phyloP scores from a whole-genome alignment of 1,284 basidiomycete species.

The Xerocomus nothofagi region DNA sequence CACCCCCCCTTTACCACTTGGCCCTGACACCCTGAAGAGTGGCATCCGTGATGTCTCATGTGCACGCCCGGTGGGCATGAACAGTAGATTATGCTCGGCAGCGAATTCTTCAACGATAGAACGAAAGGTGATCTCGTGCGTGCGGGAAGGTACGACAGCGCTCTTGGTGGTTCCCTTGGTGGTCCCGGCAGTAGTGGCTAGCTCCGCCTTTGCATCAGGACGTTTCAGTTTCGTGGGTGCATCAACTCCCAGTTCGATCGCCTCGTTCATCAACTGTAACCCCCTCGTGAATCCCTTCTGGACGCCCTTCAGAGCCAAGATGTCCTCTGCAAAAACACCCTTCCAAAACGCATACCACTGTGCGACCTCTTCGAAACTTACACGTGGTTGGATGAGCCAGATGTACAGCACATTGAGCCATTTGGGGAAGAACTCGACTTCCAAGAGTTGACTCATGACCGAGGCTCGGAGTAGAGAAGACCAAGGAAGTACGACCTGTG shows the following conservation, averaged over 20 bases:
- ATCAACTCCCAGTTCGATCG: conserved; percentile 80
- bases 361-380: conserved; percentile 87
- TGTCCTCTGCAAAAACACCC: conserved; percentile 66
- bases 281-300: conserved; percentile 81
- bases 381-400: conserved; percentile 85
- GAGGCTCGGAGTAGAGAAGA: conserved; percentile 67
- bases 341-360: conserved; percentile 95
- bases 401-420: conserved; percentile 91
- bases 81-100: conserved; percentile 80
- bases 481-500: conserved; percentile 78
- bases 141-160: conserved; percentile 42
- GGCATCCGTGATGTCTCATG: conserved; percentile 85
- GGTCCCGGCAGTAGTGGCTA: conserved; percentile 30
- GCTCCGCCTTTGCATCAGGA: conserved; percentile 57
- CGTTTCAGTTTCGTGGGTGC: conserved; percentile 65
- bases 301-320: conserved; percentile 65
- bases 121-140: conserved; percentile 86
- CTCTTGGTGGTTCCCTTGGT: conserved; percentile 18
- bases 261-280: conserved; percentile 89
- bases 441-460: conserved; percentile 79
- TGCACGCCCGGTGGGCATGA: conserved; percentile 82
- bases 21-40: conserved; percentile 79
- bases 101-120: conserved; percentile 88
- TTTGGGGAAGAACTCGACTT: conserved; percentile 93
- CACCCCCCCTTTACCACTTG: conserved; percentile 83